Evolutionary conservation across 352 stramenopile genomes (phyloP), one percentile per base, ranked within the genome.

Genomic region (Phytopythium vexans): DNA sequence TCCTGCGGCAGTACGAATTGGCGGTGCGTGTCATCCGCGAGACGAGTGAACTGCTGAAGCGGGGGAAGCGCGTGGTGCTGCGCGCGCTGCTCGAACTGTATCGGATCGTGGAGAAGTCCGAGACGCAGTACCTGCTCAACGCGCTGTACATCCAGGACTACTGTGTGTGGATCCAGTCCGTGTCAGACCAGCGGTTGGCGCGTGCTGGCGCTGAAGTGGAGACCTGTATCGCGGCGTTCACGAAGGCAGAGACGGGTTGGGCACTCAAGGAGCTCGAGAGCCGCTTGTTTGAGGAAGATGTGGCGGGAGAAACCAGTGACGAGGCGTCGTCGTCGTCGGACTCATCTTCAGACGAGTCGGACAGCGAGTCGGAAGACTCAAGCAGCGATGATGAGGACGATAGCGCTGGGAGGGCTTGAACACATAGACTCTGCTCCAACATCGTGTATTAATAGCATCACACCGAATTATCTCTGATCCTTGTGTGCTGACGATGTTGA

Each of bases 71-170:
- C 36, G 72, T 86, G 7, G 75, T 98, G 12, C 68, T 99, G 42
- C 85, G 89, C 45, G 89, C 79, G 41, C 65, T 99, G 31, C 62
- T 99, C 34, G 76, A 88, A 52, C 62, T 98, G n/a, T 82, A 96
- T 52, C 68, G 74, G 15, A 93, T 98, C 34, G 77, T 98, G 9
- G 90, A 98, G 54, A 95, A 94, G 66, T 98, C 90, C 0, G 95
- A 99, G 72, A 96, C 81, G 34, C 94, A 99, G 68, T 98, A 99
- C 71, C 64, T 98, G 12, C 85, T 98, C 35, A 98, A 98, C 61
- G 88, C 93, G 49, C 64, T 99, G n/a, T 98, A 94, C 57, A 76
- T 99, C 34, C 84, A 98, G 60, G 94, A 97, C 57, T 98, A 98
- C 54, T 94, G 85, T 38, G 75, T 93, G 31, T 95, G 84, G 86